Percentiles rank a stretch among this genome's conserved stretches.
Evolutionary conservation across 148 eudicot species (phyloP).

Genomic region (Amaranthus palmeri): DNA sequence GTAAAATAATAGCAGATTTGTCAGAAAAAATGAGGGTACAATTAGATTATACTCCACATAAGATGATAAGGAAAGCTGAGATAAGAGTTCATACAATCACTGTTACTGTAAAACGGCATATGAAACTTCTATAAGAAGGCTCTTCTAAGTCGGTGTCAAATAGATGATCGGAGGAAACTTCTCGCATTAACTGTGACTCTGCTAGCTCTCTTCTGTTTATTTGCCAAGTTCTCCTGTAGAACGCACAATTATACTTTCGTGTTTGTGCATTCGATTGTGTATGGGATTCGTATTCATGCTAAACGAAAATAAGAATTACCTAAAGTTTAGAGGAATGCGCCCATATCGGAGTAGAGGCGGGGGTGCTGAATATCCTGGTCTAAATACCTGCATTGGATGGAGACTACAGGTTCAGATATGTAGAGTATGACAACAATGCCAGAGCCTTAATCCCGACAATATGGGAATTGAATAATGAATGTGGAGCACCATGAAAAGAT

Average conservation of each 20-base stretch:
- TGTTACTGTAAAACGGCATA: slow-evolving; percentile 54
- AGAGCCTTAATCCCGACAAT: too few species aligned
- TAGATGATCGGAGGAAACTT: slow-evolving; percentile 52
- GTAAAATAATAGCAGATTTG: not conserved
- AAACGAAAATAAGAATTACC: slow-evolving; percentile 36
- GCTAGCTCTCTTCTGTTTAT: slow-evolving; percentile 53
- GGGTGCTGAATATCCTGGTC: slow-evolving; percentile 90
- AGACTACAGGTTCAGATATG: not conserved
- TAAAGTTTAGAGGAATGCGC: slow-evolving; percentile 53
- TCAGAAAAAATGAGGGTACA: not conserved
- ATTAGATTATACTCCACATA: not conserved
- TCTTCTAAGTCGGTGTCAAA: slow-evolving; percentile 45
- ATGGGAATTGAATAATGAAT: not conserved
- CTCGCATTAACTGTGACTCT: slow-evolving; percentile 42
- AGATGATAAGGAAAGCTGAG: slow-evolving; percentile 21
- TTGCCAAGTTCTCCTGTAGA: slow-evolving; percentile 70
- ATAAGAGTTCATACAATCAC: slow-evolving; percentile 40
- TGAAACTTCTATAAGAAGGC: slow-evolving; percentile 59
- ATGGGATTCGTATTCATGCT: not conserved
- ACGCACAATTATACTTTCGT: not conserved
- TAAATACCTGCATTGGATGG: slow-evolving; percentile 52
- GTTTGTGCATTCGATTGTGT: not conserved
- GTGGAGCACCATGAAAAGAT: not conserved
- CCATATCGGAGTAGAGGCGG: slow-evolving; percentile 69
- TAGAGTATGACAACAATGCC: not conserved